phyloP scores from a whole-genome alignment of 1,284 basidiomycete species.

The Flammula alnicola region DNA sequence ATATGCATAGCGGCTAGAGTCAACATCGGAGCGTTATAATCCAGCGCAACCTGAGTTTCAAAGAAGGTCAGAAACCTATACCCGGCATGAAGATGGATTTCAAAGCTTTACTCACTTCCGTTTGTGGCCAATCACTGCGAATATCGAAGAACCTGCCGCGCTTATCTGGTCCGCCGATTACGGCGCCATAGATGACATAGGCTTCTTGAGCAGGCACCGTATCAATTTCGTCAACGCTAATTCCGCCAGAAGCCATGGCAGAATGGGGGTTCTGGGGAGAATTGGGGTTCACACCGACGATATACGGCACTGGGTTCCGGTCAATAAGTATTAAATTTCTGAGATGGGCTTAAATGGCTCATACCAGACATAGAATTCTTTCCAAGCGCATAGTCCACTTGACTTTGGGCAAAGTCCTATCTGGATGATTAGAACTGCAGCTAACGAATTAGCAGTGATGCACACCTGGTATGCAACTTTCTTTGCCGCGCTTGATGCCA shows the following conservation, averaged over 20 bases:
- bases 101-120: slow-evolving; percentile 55
- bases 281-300: slow-evolving; percentile 89
- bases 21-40: slow-evolving; percentile 87
- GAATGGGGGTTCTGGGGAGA: slow-evolving; percentile 90
- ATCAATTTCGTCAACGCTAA: slow-evolving; percentile 71
- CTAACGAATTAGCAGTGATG: slow-evolving; percentile 3
- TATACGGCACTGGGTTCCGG: slow-evolving; percentile 60
- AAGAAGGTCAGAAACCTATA: neutral
- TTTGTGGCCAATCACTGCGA: slow-evolving; percentile 81
- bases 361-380: slow-evolving; percentile 84
- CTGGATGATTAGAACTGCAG: neutral
- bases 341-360: slow-evolving; percentile 15
- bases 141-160: slow-evolving; percentile 83
- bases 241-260: slow-evolving; percentile 84
- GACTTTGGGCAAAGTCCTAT: slow-evolving; percentile 72
- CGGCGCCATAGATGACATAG: slow-evolving; percentile 84
- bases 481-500: slow-evolving; percentile 69
- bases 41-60: slow-evolving; percentile 62
- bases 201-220: slow-evolving; percentile 72
- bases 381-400: slow-evolving; percentile 84
- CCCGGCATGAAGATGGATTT: slow-evolving; percentile 5
- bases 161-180: slow-evolving; percentile 85
- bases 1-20: slow-evolving; percentile 80
- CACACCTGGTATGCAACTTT: slow-evolving; percentile 63
- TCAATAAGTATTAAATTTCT: slow-evolving; percentile 5